Evolutionary conservation across 1,139 yeast genomes (phyloP), one percentile per base, ranked within the genome.

Genomic region (Candida tetrigidarum): DNA sequence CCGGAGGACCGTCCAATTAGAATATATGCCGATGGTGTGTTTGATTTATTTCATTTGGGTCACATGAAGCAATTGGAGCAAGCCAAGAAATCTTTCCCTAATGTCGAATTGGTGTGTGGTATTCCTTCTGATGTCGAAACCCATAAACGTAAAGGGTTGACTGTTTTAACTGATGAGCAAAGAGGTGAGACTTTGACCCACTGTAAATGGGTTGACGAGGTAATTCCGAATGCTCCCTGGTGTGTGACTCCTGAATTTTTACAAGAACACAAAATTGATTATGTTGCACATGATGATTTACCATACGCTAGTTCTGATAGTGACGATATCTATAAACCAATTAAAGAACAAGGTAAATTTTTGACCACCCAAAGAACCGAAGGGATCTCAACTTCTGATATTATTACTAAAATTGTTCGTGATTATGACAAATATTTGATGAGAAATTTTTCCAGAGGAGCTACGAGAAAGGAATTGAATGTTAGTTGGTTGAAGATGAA

Each of bases 1-100:
- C 96, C 97, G 1, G 71, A 67, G 11, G 96, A 86, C 61, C 77
- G 97, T 49, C 93, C 97, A 1, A 83, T 93, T 30, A 78, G 99
- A 50, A 80, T 93, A 19, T 93, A 93, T 62, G 99, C 99, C 5
- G 99, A 93, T 66, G 99, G 99, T 40, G 97, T 93, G 18, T 93
- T 93, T 71, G 99, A 93, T 67, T 74, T 93, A 53, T 93, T 93
- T 69, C 99, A 93, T 66, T 68, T 93, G 60, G 99, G 99, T 19
- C 99, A 93, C 64, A 93, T 93, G 98, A 84, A 89, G 59, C 99
- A 93, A 64, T 75, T 93, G 58, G 98, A 93, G 62, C 99, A 93
- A 69, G 92, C 98, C 54, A 92, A 93, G 60, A 92, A 91, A 64
- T 82, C 96, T n/a, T 82, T 93, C 52, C 85, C 87, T 6, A 89